A percentile compares a stretch with the other conserved stretches of the same genome.
Conservation (phyloP, 192 early-diverging fungal species). For the Lobosporangium transversale region DNA sequence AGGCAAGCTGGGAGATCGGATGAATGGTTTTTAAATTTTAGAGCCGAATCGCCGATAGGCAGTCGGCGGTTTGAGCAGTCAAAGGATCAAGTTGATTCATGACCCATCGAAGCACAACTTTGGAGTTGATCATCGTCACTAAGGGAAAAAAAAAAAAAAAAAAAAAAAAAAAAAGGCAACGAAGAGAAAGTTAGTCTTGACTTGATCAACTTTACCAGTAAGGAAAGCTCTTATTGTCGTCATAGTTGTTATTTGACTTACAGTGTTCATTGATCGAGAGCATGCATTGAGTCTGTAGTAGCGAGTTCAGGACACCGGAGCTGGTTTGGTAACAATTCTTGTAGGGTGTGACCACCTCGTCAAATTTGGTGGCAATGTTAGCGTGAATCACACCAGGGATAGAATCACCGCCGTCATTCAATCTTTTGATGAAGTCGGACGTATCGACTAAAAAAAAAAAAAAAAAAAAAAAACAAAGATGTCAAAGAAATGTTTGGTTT, state of each 20-base stretch:
- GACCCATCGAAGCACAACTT: constrained; percentile 20
- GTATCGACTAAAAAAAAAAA: constrained; percentile 1
- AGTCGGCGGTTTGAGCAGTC: constrained; percentile 33
- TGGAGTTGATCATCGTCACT: constrained; percentile 42
- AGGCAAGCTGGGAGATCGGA: no score
- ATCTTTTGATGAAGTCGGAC: constrained; percentile 19
- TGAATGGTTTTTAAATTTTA: no score
- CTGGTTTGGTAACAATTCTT: constrained; percentile 8
- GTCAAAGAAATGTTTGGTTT: neutral
- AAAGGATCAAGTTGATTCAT: constrained; percentile 38
- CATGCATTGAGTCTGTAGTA: constrained; percentile 29
- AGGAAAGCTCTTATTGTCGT: no score
- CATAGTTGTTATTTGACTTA: no score
- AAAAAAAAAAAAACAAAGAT: neutral
- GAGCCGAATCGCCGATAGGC: constrained; percentile 16
- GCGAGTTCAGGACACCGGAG: constrained; percentile 13
- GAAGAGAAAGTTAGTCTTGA: no score
- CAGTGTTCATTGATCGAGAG: constrained; percentile 41
- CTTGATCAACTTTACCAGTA: no score
- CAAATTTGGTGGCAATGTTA: constrained; percentile 33
- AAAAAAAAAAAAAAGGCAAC: neutral
- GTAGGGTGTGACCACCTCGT: constrained; percentile 39
- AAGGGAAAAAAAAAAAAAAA: neutral
- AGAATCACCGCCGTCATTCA: constrained; percentile 34
- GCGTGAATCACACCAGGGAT: constrained; percentile 28